Percentiles rank a stretch among this genome's conserved stretches.
Evolutionary conservation across 768 basidiomycete genomes (phyloP).

Genomic region (Lentinus brumalis): DNA sequence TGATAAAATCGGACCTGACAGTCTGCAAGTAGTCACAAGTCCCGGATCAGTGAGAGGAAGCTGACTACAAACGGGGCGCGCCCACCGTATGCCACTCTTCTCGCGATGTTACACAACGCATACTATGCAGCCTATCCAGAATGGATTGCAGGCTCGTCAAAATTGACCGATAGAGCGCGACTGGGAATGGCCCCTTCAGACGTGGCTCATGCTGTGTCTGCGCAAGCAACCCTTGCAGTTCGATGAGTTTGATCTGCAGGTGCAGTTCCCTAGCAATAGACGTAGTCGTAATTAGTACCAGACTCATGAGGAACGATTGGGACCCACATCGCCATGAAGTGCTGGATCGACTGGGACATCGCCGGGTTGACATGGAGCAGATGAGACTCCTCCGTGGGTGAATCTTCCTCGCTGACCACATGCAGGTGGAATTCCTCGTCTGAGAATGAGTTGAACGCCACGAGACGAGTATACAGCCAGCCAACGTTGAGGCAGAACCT

Average conservation of each 20-base stretch:
- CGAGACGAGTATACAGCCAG: conserved; percentile 92
- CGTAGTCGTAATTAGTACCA: not conserved
- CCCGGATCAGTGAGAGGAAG: not conserved
- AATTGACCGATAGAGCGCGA: conserved; percentile 79
- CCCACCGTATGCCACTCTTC: conserved; percentile 82
- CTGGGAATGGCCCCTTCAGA: conserved; percentile 93
- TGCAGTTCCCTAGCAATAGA: conserved; percentile 78
- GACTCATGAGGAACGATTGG: not conserved
- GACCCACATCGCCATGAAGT: conserved; percentile 89
- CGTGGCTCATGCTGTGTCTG: conserved; percentile 94
- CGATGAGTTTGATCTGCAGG: conserved; percentile 87
- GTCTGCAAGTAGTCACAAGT: conserved; percentile 44
- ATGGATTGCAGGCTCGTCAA: conserved; percentile 83
- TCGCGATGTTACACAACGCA: conserved; percentile 95
- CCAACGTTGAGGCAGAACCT: conserved; percentile 94
- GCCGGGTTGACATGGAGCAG: conserved; percentile 41
- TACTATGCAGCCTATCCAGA: conserved; percentile 87
- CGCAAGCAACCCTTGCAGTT: conserved; percentile 79
- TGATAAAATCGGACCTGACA: conserved; percentile 83
- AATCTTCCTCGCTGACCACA: conserved; percentile 21
- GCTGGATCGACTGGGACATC: conserved; percentile 66
- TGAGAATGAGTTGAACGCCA: conserved; percentile 80
- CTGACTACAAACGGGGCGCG: conserved; percentile 23
- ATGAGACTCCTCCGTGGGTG: conserved; percentile 35
- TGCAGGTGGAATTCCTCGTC: conserved; percentile 38